Conservation (phyloP, 78 protist species). For the Dictyostelium intermedium region DNA sequence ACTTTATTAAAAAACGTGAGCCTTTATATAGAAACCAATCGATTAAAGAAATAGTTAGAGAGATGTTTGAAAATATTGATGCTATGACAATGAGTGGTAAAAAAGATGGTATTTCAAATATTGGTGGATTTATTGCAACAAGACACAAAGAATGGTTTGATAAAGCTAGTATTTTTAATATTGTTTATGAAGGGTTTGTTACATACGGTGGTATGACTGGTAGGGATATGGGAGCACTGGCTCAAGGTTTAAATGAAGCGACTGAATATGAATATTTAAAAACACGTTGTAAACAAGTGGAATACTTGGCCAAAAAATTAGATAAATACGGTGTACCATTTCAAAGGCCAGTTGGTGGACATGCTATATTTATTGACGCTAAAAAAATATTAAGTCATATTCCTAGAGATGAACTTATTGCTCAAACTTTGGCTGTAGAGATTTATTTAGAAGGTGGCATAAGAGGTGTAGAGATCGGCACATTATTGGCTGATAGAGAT, state of each 20-base stretch:
- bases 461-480: background rate
- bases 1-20: background rate
- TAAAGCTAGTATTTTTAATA: background rate
- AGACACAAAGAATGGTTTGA: background rate
- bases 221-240: background rate
- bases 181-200: background rate
- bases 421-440: background rate
- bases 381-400: background rate
- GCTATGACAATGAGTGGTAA: conserved; percentile 16
- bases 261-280: background rate
- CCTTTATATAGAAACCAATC: background rate
- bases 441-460: background rate
- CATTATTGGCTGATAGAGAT: background rate
- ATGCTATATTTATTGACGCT: background rate
- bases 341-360: background rate
- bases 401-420: background rate
- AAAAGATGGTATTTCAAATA: conserved; percentile 1
- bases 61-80: background rate
- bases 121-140: background rate
- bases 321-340: background rate
- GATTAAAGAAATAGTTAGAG: background rate
- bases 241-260: background rate
- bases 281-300: background rate
- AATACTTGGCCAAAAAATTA: background rate
- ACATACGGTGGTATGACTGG: conserved; percentile 5